These are phyloP conservation scores for Kalmusia sp. DNA, from an alignment of 2,329 filamentous ascomycete genomes.

Conservation along the genomic window DNA sequence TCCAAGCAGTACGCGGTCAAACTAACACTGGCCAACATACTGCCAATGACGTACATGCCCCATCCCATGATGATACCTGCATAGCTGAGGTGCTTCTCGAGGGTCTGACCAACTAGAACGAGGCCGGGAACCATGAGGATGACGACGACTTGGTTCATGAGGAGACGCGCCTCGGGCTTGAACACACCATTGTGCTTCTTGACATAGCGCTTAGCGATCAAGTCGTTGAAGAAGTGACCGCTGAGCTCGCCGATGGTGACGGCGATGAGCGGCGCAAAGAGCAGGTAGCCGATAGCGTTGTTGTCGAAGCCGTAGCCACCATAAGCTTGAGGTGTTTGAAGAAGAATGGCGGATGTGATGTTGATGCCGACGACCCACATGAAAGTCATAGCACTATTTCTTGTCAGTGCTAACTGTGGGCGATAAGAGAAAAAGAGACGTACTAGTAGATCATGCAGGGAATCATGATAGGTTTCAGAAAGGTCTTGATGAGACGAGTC, in stretches of 20 bases:
- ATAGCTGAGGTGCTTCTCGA: slow-evolving; percentile 42
- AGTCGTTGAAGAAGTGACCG: slow-evolving; percentile 49
- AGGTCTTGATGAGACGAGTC: slow-evolving; percentile 25
- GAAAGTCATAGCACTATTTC: slow-evolving; percentile 25
- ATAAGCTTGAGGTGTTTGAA: slow-evolving; percentile 22
- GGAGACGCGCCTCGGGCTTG: slow-evolving; percentile 42
- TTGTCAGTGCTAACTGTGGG: neutral
- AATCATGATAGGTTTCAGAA: slow-evolving; percentile 32
- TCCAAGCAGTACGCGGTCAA: slow-evolving; percentile 46
- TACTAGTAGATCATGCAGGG: slow-evolving; percentile 36
- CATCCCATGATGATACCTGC: slow-evolving; percentile 42
- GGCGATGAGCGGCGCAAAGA: slow-evolving; percentile 45
- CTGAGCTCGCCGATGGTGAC: slow-evolving; percentile 40
- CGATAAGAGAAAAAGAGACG: neutral
- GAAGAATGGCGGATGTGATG: slow-evolving; percentile 33
- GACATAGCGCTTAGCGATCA: slow-evolving; percentile 40
- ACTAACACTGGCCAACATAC: slow-evolving; percentile 39
- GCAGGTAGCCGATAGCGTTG: slow-evolving; percentile 36
- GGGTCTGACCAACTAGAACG: slow-evolving; percentile 41
- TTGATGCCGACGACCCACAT: slow-evolving; percentile 38
- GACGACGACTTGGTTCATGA: slow-evolving; percentile 40
- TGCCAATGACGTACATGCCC: slow-evolving; percentile 44
- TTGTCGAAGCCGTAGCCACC: slow-evolving; percentile 31
- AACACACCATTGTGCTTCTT: slow-evolving; percentile 36
- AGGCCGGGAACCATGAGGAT: slow-evolving; percentile 41